Conservation (phyloP, 2,329 filamentous ascomycete species). For the Colletotrichum filicis region DNA sequence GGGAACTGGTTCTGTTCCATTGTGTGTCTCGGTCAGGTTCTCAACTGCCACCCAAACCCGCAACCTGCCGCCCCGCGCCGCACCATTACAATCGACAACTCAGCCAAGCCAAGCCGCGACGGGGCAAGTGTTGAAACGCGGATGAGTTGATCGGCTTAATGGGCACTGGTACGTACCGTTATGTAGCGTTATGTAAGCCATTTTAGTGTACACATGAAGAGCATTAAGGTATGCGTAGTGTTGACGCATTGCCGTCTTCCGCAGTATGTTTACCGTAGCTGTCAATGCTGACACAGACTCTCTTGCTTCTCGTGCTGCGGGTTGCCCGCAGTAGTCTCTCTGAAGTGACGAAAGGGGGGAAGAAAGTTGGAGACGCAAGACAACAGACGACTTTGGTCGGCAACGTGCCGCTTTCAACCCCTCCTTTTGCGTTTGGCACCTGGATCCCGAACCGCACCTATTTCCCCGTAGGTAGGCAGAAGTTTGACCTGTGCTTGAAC, state of each 20-base stretch:
- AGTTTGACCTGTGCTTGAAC: not conserved
- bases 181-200: not conserved
- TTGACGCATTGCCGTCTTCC: too few species aligned
- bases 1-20: not conserved
- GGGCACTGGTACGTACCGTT: not conserved
- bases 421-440: not conserved
- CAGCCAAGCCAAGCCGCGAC: slow-evolving; percentile 13
- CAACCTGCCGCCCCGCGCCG: not conserved
- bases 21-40: not conserved
- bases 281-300: slow-evolving; percentile 11
- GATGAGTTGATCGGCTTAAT: not conserved
- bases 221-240: too few species aligned
- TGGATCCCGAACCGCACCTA: not conserved
- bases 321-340: not conserved
- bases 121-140: slow-evolving; percentile 21
- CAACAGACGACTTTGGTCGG: slow-evolving; percentile 8
- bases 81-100: not conserved
- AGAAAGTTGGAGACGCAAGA: slow-evolving; percentile 16
- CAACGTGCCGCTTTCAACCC: slow-evolving; percentile 19
- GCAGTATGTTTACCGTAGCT: not conserved
- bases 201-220: not conserved
- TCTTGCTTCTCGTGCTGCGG: slow-evolving; percentile 6
- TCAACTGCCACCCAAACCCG: not conserved
- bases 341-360: not conserved
- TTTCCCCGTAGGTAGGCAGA: not conserved